Conservation (phyloP, 163 green algal species). For the Prototheca wickerhamii region DNA sequence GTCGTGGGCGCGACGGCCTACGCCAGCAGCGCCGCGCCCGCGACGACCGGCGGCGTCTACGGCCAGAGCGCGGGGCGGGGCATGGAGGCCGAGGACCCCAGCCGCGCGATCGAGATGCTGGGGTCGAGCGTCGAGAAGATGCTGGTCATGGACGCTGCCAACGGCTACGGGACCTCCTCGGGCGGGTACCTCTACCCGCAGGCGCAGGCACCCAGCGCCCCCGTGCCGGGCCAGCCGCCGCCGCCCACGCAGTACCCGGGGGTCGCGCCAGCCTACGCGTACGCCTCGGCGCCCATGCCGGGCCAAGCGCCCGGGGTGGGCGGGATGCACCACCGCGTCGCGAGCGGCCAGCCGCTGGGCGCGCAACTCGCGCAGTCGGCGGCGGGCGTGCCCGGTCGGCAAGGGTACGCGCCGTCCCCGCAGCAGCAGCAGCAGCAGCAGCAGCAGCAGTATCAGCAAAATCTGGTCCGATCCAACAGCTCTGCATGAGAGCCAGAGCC, state of each 20-base stretch:
- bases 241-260: conserved; percentile 9
- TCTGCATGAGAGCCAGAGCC: too few relatives aligned
- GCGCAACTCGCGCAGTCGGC: too few relatives aligned
- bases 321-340: too few relatives aligned
- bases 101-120: conserved; percentile 26
- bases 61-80: too few relatives aligned
- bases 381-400: too few relatives aligned
- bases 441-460: background rate
- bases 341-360: too few relatives aligned
- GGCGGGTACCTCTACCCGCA: conserved; percentile 25
- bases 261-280: background rate
- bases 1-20: conserved; percentile 15
- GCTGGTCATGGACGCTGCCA: conserved; percentile 31
- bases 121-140: conserved; percentile 36
- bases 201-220: background rate
- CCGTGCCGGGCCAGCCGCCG: too few relatives aligned
- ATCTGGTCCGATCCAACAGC: background rate
- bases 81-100: conserved; percentile 25
- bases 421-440: too few relatives aligned
- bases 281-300: background rate
- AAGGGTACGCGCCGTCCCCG: too few relatives aligned
- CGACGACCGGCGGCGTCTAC: too few relatives aligned
- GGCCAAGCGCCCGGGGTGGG: background rate
- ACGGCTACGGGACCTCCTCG: conserved; percentile 20
- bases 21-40: background rate